Base-by-base conservation (phyloP, 1,139 yeast species). In the Hyphopichia buzzinii region DNA sequence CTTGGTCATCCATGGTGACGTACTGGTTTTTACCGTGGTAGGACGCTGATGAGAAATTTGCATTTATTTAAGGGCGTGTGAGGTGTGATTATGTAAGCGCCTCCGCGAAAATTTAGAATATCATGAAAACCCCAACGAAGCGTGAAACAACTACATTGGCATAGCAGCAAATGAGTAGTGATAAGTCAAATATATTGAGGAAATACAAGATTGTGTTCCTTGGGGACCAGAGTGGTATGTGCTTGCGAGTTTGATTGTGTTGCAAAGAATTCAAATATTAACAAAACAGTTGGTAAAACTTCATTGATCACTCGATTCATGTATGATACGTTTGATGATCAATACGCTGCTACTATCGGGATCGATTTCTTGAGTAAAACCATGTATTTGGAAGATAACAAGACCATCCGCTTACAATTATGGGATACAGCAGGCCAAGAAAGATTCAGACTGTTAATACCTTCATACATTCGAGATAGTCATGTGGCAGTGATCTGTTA, bases 261-360 rank as follows among this genome's bases (percentile, higher is more conserved):
- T 15, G 8, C 10, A 13, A 17, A 17, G 29, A n/a, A 22, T 21
- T 13, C 11, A 17, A 26, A 13, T n/a, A 36, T 26, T 36, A 17
- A 36, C 40, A 11, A 17, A 33, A 6, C 26, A 67, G 92, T 92
- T 34, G 98, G 98, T 29, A 92, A 92, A 61, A 92, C 98, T 7
- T 90, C 97, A 6, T 74, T 92, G 42, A 86, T 92, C 50, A 89
- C 98, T 14, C 72, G 98, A 46, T 92, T 92, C 66, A 92, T 92
- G 97, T 90, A 92, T 59, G 97, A 92, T 57, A 86, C 96, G n/a
- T 92, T 92, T 58, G 97, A 92, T 59, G 95, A 94, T 34, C 95
- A 92, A 56, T 86, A 85, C 58, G 87, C 87, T 2, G 97, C 98
- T 25, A 92, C 98, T 2, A 89, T 92, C 38, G 98, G 98, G 17